Conservation (phyloP, 2,329 filamentous ascomycete genomes). For the Cladophialophora yegresii region DNA sequence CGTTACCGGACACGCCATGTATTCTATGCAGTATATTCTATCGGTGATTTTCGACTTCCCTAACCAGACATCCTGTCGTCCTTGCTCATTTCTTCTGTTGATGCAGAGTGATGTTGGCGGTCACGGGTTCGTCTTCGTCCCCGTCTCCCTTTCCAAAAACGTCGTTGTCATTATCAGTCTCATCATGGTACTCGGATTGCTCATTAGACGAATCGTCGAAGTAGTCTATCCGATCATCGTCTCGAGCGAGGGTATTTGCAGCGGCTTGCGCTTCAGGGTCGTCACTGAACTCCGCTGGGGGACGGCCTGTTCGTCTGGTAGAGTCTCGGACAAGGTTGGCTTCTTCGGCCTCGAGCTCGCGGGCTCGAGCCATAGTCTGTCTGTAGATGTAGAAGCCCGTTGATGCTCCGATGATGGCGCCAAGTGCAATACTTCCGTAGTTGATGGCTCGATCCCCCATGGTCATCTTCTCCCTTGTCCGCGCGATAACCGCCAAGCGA, state of each 20-base stretch:
- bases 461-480: constrained; percentile 81
- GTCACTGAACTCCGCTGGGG: constrained; percentile 38
- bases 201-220: constrained; percentile 46
- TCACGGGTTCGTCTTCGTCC: constrained; percentile 40
- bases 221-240: constrained; percentile 46
- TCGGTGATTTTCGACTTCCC: background rate
- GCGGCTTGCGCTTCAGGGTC: constrained; percentile 46
- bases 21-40: constrained; percentile 2
- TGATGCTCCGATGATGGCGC: constrained; percentile 67
- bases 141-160: constrained; percentile 44
- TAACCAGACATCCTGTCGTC: background rate
- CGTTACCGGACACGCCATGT: background rate
- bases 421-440: constrained; percentile 76
- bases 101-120: constrained; percentile 45
- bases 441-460: constrained; percentile 75
- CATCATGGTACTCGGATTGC: constrained; percentile 51
- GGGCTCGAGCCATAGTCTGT: constrained; percentile 54
- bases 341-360: constrained; percentile 53
- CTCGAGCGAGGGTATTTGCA: constrained; percentile 45
- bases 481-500: constrained; percentile 78
- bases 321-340: constrained; percentile 45
- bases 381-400: constrained; percentile 87
- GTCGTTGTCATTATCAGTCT: constrained; percentile 57
- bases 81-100: constrained; percentile 30
- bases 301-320: constrained; percentile 37